Base-by-base conservation (phyloP, 371 early-diverging fungal species). In the Phascolomyces articulosus region DNA sequence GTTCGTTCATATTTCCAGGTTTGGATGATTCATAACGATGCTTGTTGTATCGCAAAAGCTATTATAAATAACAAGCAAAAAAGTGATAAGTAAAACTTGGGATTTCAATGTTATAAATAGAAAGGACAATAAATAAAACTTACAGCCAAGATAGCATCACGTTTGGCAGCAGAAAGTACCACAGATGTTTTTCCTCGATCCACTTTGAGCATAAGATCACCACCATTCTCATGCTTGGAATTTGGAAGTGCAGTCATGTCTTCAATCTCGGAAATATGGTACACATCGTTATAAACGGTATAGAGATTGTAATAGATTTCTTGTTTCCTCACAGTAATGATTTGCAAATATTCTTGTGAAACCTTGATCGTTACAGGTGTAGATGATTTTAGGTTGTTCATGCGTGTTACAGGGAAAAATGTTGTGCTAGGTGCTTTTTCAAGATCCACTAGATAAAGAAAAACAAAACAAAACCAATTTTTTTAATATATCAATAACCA, bases 301-400 rank as follows among this genome's bases (percentile, higher is more conserved):
- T 80, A 87, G 54, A 91, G 64, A 15, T 92, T 94, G 62, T 80
- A 73, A 44, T 94, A 71, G 20, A 90, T 71, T 54, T 88, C 88
- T 71, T 90, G 88, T 83, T 89, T 73, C 28, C 77, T 75, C 20
- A 84, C 86, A 59, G 87, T 86, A 13, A 86, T 87, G 26, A 97
- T 83, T 70, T 95, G 94, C 31, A 97, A 85, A n/a, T 86, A 86
- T 55, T 95, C 94, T 23, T 84, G 79, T 2, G 90, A 85, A 67
- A 97, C 84, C 72, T 92, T 92, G 60, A 97, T 80, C 38, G 84
- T 87, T 34, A 95, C 93, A 8, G 93, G 93, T 16, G 87, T 83
- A 15, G 87, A 72, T 55, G 82, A 40, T 23, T 61, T 59, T 38
- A 68, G 16, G 21, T 48, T 68, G 18, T 28, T 54, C 13, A 90